Evolutionary conservation across 2,329 filamentous ascomycete species (phyloP).

Genomic region (Ceratocystis colombiana): DNA sequence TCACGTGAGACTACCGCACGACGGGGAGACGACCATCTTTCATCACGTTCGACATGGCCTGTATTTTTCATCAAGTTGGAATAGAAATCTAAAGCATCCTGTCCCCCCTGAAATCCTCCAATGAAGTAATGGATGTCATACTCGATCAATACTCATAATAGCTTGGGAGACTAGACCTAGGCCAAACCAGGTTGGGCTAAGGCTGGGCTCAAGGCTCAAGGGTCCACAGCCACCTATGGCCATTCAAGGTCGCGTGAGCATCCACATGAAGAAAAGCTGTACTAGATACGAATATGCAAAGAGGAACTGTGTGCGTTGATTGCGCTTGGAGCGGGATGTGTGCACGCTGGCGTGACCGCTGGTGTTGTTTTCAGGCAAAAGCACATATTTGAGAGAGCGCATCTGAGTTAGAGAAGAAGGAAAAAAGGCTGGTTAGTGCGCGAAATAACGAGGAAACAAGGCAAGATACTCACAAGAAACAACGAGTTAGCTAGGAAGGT

Average conservation of each 20-base stretch:
- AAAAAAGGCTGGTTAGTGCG: background rate
- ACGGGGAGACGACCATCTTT: background rate
- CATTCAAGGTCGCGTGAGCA: conserved; percentile 41
- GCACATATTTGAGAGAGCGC: conserved; percentile 87
- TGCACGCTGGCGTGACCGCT: conserved; percentile 53
- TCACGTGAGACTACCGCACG: background rate
- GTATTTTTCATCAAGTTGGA: conserved; percentile 11
- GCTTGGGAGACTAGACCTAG: background rate
- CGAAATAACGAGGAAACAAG: background rate
- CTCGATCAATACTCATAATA: background rate
- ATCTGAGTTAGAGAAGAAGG: conserved; percentile 45
- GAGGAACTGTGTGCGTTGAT: conserved; percentile 79
- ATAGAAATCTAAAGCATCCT: conserved; percentile 2
- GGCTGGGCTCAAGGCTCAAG: background rate
- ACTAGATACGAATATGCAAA: conserved; percentile 92
- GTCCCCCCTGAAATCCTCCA: background rate
- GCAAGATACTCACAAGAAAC: conserved; percentile 60
- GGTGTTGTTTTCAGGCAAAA: conserved; percentile 70
- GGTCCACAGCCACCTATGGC: background rate
- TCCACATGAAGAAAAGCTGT: conserved; percentile 92
- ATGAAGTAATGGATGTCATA: background rate
- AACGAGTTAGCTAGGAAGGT: conserved; percentile 90
- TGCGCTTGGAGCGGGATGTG: conserved; percentile 70
- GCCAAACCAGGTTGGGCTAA: background rate
- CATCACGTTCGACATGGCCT: background rate